Evolutionary conservation across 148 eudicot genomes (phyloP), one percentile per base, ranked within the genome.

Genomic region (Chenopodium berlandieri): DNA sequence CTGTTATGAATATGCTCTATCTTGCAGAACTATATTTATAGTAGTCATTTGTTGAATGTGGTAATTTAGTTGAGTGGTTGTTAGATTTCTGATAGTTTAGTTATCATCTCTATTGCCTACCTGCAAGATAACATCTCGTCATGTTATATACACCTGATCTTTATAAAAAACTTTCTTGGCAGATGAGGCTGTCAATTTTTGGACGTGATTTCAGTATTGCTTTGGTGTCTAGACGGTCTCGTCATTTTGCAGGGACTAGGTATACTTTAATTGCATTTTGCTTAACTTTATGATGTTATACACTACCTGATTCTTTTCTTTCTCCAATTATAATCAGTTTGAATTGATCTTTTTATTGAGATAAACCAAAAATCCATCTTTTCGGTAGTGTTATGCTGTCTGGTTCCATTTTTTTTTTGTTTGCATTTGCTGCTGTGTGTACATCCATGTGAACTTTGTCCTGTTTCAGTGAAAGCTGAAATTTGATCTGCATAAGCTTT

Each of bases 231-330:
- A 90, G 98, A 83, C 92, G 99, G 37, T 97, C 99, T 81, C 97
- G 98, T 71, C 98, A 94, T 88, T 97, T 97, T 90, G 99, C 98
- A 7, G 99, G 99, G 76, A 97, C 99, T 73, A 90, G 99, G 99
- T 97, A 93, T 72, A 84, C 69, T 64, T 31, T 80, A 20, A 2
- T 47, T 68, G 63, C 71, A 47, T 52, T 19, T 78, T 34, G 32
- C 4, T 74, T 46, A 11, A 65, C 6, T 37, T 12, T 27, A 16
- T 74, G 6, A 5, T 8, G 37, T 56, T 67, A 67, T 40, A 48
- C n/a, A 14, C 23, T 4, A 13, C 30, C 8, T 48, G 58, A 8
- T n/a, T 73, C 34, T 73, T 46, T 23, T n/a, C 25, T 47, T 34
- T 47, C 31, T 9, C 31, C 4, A 7, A n/a, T 2, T n/a, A 12